Evolutionary conservation across 2,329 filamentous ascomycete species (phyloP).

Genomic region (Alternaria ethzedia): DNA sequence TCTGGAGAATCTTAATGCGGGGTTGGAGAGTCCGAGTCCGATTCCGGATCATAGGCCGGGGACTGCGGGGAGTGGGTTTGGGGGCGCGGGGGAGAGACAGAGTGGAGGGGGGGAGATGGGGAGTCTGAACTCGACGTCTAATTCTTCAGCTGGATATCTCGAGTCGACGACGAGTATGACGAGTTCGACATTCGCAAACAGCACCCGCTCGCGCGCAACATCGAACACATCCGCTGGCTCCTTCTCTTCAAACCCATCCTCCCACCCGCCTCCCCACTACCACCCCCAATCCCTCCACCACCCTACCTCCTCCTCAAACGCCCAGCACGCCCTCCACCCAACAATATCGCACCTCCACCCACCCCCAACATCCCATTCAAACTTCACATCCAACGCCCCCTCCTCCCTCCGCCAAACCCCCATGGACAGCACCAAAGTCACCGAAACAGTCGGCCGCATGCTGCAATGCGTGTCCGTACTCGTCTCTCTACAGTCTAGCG

Average conservation of each 20-base stretch:
- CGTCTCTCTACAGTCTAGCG: conserved; percentile 74
- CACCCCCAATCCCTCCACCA: background rate
- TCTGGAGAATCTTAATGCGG: conserved; percentile 71
- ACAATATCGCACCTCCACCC: conserved; percentile 10
- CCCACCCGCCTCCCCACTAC: background rate
- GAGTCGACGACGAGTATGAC: conserved; percentile 66
- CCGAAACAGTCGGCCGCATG: conserved; percentile 94
- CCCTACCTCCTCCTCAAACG: background rate
- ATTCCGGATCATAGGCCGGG: conserved; percentile 37
- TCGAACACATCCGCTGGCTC: conserved; percentile 73
- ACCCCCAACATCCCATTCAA: conserved; percentile 13
- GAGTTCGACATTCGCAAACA: conserved; percentile 53
- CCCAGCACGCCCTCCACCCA: background rate
- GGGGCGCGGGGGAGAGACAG: background rate
- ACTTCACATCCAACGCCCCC: conserved; percentile 19
- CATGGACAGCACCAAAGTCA: conserved; percentile 73
- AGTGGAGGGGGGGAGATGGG: conserved; percentile 52
- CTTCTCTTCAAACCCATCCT: conserved; percentile 47
- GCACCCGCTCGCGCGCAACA: conserved; percentile 75
- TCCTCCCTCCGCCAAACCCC: conserved; percentile 36
- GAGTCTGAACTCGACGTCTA: conserved; percentile 71
- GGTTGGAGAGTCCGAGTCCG: conserved; percentile 46
- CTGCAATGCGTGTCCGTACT: conserved; percentile 94
- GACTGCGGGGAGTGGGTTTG: conserved; percentile 34
- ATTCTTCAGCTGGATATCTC: too few species aligned